Evolutionary conservation across 1,284 basidiomycete genomes (phyloP).

Genomic region (Xerocomus amazonicus): DNA sequence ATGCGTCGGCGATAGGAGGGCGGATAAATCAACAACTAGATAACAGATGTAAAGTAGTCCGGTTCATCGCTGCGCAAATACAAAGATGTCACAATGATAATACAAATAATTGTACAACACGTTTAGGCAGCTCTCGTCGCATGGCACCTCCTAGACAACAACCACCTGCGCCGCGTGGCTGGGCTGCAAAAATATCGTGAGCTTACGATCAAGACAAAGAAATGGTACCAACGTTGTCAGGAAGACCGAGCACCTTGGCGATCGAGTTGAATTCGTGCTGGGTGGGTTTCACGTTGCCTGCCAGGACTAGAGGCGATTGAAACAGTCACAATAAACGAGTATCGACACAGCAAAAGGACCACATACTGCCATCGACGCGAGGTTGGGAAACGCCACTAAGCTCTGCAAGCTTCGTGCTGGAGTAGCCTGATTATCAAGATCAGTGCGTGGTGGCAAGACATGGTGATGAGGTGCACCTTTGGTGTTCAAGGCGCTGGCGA

Average conservation of each 20-base stretch:
- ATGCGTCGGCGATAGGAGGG: too few species aligned
- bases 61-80: background rate
- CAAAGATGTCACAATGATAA: background rate
- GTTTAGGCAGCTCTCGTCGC: background rate
- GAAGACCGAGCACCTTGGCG: constrained; percentile 45
- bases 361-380: constrained; percentile 51
- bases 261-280: constrained; percentile 51
- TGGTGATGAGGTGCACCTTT: constrained; percentile 37
- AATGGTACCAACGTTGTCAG: constrained; percentile 14
- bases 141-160: background rate
- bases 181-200: constrained; percentile 4
- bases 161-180: background rate
- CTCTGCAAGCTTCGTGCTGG: constrained; percentile 46
- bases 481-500: constrained; percentile 48
- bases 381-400: constrained; percentile 40
- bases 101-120: constrained; percentile 13
- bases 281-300: constrained; percentile 44
- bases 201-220: background rate
- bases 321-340: background rate
- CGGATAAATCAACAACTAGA: too few species aligned
- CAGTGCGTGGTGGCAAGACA: background rate
- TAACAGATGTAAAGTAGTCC: too few species aligned
- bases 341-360: constrained; percentile 12
- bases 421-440: constrained; percentile 38
- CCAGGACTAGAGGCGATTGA: constrained; percentile 44